These are phyloP conservation scores for Chlamydomonas eustigma DNA, from an alignment of 139 green algal genomes.

Conservation along the genomic window DNA sequence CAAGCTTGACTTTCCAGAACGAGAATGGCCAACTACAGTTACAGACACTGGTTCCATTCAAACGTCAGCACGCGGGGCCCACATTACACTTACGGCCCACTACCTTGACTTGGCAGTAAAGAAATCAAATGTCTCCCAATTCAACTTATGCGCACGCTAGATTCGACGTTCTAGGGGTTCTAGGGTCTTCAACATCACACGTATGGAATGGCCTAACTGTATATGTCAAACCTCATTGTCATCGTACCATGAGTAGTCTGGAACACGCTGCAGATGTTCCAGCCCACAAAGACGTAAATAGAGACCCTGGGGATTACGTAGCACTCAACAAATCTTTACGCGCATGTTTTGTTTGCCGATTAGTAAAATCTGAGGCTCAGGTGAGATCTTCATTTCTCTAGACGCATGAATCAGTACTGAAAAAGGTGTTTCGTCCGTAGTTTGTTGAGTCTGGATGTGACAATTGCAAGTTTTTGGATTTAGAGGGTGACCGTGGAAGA, in stretches of 20 bases:
- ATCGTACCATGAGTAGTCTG: neutral
- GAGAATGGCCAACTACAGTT: neutral
- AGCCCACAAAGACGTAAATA: conserved; percentile 17
- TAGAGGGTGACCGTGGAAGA: conserved; percentile 50
- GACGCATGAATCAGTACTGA: neutral
- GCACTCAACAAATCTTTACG: conserved; percentile 49
- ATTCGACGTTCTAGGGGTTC: no score
- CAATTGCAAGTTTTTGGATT: conserved; percentile 64
- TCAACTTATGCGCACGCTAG: no score
- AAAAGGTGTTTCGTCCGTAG: neutral
- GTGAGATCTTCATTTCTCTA: conserved; percentile 17
- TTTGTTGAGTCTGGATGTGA: conserved; percentile 64
- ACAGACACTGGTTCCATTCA: neutral
- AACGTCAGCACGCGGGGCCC: neutral
- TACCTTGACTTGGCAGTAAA: no score
- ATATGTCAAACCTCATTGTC: neutral
- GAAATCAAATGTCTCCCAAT: no score
- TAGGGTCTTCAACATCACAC: no score
- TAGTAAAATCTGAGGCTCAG: conserved; percentile 46
- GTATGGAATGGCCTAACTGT: no score
- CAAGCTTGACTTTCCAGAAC: neutral
- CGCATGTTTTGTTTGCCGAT: conserved; percentile 45
- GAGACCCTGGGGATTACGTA: conserved; percentile 37
- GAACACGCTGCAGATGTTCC: conserved; percentile 16
- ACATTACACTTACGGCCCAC: no score